These are phyloP conservation scores for Fusarium mundagurra DNA, from an alignment of 2,329 filamentous ascomycete species.

Conservation along the genomic window DNA sequence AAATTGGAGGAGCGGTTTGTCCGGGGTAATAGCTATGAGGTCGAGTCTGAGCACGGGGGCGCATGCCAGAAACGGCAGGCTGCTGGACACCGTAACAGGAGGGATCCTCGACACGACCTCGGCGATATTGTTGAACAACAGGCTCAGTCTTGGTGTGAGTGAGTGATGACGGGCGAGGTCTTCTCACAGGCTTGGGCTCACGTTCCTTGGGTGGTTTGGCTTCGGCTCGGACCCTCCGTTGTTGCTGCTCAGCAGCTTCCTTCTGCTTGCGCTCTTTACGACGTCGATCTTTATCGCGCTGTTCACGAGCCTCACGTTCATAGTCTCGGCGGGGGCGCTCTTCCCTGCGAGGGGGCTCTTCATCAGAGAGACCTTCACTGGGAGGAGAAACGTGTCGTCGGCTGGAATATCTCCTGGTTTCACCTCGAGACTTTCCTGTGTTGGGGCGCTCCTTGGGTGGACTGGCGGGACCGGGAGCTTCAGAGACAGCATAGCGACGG, in stretches of 20 bases:
- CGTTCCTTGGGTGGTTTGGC: conserved; percentile 41
- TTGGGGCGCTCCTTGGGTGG: conserved; percentile 62
- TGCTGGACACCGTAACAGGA: conserved; percentile 51
- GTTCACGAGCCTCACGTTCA: conserved; percentile 39
- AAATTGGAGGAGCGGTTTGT: conserved; percentile 42
- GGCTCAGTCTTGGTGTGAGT: conserved; percentile 49
- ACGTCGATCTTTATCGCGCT: conserved; percentile 45
- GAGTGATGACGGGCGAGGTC: conserved; percentile 43
- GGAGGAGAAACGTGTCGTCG: conserved; percentile 51
- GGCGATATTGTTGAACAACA: conserved; percentile 46
- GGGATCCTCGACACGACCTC: conserved; percentile 48
- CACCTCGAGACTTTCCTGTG: conserved; percentile 60
- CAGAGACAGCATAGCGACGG: conserved; percentile 59
- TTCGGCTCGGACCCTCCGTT: conserved; percentile 39
- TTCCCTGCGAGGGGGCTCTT: conserved; percentile 54
- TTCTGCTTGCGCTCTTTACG: conserved; percentile 40
- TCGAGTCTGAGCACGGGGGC: conserved; percentile 48
- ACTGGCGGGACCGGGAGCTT: conserved; percentile 53
- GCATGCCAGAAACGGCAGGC: conserved; percentile 44
- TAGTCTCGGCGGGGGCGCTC: conserved; percentile 38
- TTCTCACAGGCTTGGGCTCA: conserved; percentile 43
- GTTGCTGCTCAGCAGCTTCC: conserved; percentile 39
- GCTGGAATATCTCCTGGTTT: conserved; percentile 45
- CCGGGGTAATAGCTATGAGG: conserved; percentile 51
- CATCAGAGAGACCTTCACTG: conserved; percentile 50